Base-by-base conservation (phyloP, 768 basidiomycete species). In the Suillus bovinus region DNA sequence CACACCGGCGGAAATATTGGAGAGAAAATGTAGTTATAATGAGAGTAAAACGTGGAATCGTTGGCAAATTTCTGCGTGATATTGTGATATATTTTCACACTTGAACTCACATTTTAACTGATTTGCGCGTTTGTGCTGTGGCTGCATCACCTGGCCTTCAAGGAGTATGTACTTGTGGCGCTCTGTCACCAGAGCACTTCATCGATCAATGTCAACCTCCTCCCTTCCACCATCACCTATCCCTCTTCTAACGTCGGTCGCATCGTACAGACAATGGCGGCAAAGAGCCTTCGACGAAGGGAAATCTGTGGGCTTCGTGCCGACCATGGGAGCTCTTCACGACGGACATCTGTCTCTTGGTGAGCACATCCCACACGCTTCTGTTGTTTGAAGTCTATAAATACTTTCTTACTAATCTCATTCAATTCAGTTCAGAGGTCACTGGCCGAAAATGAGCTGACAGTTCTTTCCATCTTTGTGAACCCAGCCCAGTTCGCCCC, bases 401-500 rank as follows among this genome's bases (percentile, higher is more conserved):
- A 22, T 44, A 61, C 38, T n/a, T 39, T 20, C 60, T 60, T 61
- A 64, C 52, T 52, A 56, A 33, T 53, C 22, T 5, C 14, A 53
- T 24, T n/a, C n/a, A 29, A 38, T 47, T 53, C 72, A 99, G 96
- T 99, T 27, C 81, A 84, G 62, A 80, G 80, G 56, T 95, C 93
- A 0, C 81, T 99, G 4, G 72, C 76, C 2, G 83, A 88, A 61
- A 95, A 96, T 70, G 91, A 94, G 61, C 75, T 88, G 44, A 99
- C 97, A 0, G 86, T 98, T 67, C 78, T 98, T 62, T 97, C 96
- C 31, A 93, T 99, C 68, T 99, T 98, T 74, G 96, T 99, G 63
- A 99, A 99, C 72, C 97, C 97, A 0, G 91, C 96, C 4, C 96
- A 99, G 74, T 99, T 99, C 68, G 93, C 96, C 10, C 96, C 94